phyloP scores from a whole-genome alignment of 257 asterid species.

The Buddleja alternifolia region DNA sequence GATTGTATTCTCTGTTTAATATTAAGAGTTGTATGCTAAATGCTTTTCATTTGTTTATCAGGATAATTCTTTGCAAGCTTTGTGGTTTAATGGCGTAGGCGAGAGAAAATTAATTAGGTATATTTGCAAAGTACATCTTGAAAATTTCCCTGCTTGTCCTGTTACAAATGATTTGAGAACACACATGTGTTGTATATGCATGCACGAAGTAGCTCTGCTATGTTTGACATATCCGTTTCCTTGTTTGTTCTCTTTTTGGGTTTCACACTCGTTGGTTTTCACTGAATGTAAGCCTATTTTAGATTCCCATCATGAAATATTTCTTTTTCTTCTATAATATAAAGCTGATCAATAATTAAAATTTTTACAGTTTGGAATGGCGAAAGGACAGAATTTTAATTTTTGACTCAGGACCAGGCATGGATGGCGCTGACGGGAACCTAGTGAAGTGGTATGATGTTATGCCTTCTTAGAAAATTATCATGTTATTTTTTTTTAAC shows the following conservation, averaged over 20 bases:
- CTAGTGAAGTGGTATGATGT: conserved; percentile 65
- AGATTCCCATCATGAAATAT: not conserved
- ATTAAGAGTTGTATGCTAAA: conserved; percentile 13
- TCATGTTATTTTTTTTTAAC: conserved; percentile 6
- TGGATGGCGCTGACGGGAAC: conserved; percentile 71
- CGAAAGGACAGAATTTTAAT: conserved; percentile 41
- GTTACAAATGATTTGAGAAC: not conserved
- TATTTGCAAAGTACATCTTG: conserved; percentile 6
- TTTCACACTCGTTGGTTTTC: not conserved
- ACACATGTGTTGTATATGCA: not conserved
- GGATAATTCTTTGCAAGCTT: conserved; percentile 87
- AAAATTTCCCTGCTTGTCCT: not conserved
- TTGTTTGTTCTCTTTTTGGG: not conserved
- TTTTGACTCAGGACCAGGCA: conserved; percentile 78
- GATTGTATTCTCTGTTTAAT: conserved; percentile 13
- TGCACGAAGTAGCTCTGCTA: not conserved
- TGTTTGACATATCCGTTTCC: not conserved
- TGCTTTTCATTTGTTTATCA: conserved; percentile 30
- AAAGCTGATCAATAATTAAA: conserved; percentile 28
- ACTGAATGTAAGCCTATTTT: not conserved
- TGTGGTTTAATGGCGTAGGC: conserved; percentile 52
- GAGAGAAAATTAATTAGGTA: conserved; percentile 64
- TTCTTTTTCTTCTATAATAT: not conserved
- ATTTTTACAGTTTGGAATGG: conserved; percentile 51
- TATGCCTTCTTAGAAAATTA: not conserved